Conservation (phyloP, 2,329 filamentous ascomycete species). For the Nemania serpens region DNA sequence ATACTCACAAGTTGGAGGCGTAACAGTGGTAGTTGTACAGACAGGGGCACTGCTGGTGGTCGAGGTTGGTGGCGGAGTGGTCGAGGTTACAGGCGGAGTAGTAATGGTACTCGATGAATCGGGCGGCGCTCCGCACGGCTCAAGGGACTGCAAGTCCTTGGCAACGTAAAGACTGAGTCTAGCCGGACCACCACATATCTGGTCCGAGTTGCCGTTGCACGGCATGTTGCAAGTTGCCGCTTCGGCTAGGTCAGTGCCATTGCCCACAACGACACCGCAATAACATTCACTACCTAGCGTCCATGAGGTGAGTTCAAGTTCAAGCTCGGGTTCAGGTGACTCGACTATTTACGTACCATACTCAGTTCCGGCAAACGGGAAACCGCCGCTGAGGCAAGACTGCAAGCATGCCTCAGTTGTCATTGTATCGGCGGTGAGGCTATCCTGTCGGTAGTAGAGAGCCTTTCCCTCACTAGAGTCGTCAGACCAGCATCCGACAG, state of each 20-base stretch:
- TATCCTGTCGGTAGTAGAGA: slow-evolving; percentile 50
- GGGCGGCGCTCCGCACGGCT: slow-evolving; percentile 37
- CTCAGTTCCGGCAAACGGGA: slow-evolving; percentile 55
- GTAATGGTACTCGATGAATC: slow-evolving; percentile 47
- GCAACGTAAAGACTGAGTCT: slow-evolving; percentile 54
- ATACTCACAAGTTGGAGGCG: slow-evolving; percentile 58
- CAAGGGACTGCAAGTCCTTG: slow-evolving; percentile 52
- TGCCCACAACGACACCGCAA: slow-evolving; percentile 59
- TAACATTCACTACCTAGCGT: slow-evolving; percentile 48
- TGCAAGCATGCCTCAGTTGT: slow-evolving; percentile 50
- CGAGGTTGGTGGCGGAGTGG: slow-evolving; percentile 31
- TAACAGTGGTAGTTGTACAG: slow-evolving; percentile 53
- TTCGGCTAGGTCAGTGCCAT: slow-evolving; percentile 45
- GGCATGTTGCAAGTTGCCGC: slow-evolving; percentile 52
- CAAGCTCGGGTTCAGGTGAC: neutral
- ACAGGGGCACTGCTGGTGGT: slow-evolving; percentile 40
- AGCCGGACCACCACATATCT: slow-evolving; percentile 50
- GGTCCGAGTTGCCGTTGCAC: slow-evolving; percentile 53
- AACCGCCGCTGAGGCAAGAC: slow-evolving; percentile 50
- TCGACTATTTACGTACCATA: slow-evolving; percentile 40
- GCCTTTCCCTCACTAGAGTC: slow-evolving; percentile 48
- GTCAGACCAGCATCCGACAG: slow-evolving; percentile 66
- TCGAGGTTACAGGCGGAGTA: slow-evolving; percentile 36
- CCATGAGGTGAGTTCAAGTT: slow-evolving; percentile 3
- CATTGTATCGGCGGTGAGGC: slow-evolving; percentile 44